Evolutionary conservation across 352 stramenopile genomes (phyloP).

Genomic region (Globisporangium alternatum): DNA sequence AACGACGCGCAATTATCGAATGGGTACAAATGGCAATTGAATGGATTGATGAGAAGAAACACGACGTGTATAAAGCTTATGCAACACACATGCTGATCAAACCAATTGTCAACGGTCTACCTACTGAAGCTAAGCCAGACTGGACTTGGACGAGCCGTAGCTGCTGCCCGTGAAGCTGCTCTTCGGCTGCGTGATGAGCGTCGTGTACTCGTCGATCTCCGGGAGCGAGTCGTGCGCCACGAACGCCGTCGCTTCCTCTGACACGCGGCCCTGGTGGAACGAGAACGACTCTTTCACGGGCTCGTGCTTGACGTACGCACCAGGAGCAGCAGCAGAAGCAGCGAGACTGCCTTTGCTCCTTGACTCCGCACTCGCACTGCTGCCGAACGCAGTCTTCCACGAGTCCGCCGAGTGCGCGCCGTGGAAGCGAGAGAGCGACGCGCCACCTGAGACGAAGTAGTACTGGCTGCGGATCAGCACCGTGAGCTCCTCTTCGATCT

Average conservation of each 20-base stretch:
- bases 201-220: constrained; percentile 74
- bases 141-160: constrained; percentile 25
- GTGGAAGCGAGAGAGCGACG: constrained; percentile 19
- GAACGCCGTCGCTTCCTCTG: constrained; percentile 32
- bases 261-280: constrained; percentile 68
- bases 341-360: not conserved
- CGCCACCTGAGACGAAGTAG: constrained; percentile 70
- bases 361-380: not conserved
- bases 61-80: not conserved
- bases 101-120: too few species aligned
- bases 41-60: not conserved
- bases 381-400: not conserved
- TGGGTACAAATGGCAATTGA: not conserved
- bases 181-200: constrained; percentile 38
- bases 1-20: not conserved
- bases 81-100: not conserved
- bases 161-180: constrained; percentile 17
- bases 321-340: not conserved
- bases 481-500: constrained; percentile 82
- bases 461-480: constrained; percentile 80
- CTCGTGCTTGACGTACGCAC: constrained; percentile 10
- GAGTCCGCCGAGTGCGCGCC: constrained; percentile 1
- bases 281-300: constrained; percentile 38
- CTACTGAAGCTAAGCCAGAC: constrained; percentile 2
- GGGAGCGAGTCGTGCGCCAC: constrained; percentile 49